Percentiles rank a stretch among this genome's conserved stretches.
These are phyloP conservation scores for Solanum hybrid DNA, from an alignment of 305 asterid genomes.

Conservation along the genomic window DNA sequence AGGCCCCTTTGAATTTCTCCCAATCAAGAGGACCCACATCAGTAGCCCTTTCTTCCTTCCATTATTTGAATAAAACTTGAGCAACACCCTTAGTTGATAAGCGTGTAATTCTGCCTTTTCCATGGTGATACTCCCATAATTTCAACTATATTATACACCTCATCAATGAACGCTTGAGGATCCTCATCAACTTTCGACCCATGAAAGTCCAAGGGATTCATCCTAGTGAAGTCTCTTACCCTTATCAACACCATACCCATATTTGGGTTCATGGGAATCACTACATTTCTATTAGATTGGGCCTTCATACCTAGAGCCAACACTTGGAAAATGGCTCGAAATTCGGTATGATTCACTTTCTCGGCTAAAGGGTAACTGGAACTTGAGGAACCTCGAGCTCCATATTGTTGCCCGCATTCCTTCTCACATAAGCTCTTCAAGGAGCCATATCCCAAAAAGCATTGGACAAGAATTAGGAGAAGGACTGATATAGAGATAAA, in stretches of 20 bases:
- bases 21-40: neutral
- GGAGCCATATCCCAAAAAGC: neutral
- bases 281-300: neutral
- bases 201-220: neutral
- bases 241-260: neutral
- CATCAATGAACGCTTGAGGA: neutral
- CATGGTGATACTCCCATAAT: neutral
- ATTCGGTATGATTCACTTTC: neutral
- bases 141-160: neutral
- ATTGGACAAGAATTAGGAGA: neutral
- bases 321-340: neutral
- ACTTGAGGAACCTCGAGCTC: neutral
- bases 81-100: neutral
- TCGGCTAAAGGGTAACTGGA: neutral
- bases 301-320: neutral
- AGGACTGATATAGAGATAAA: neutral
- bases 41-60: neutral
- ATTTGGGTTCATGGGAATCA: neutral
- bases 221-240: neutral
- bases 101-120: neutral
- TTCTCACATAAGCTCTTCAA: neutral
- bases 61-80: neutral
- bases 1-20: neutral
- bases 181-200: neutral
- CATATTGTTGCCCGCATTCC: neutral